Evolutionary conservation across 768 basidiomycete genomes (phyloP).

Genomic region (Naematelia aurantialba): DNA sequence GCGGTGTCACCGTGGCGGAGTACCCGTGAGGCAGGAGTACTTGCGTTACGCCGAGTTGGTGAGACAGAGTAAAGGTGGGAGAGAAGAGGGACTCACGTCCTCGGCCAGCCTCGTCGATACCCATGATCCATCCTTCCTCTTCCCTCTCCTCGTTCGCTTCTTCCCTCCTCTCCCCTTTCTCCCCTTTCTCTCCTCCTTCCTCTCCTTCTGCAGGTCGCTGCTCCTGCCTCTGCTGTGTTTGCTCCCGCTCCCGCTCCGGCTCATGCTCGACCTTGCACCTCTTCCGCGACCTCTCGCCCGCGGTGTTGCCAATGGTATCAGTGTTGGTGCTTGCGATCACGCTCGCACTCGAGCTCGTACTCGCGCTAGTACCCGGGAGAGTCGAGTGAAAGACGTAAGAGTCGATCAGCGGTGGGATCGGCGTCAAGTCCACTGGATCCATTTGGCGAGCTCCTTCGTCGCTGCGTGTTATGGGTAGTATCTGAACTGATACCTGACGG

Average conservation of each 20-base stretch:
- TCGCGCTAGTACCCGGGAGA: constrained; percentile 13
- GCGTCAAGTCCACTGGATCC: constrained; percentile 37
- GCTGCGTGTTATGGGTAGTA: too few species aligned
- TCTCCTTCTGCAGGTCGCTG: too few species aligned
- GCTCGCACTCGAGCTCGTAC: too few species aligned
- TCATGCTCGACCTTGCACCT: too few species aligned
- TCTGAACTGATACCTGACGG: too few species aligned
- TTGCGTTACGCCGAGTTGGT: not conserved
- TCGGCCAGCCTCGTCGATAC: constrained; percentile 97
- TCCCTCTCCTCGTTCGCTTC: not conserved
- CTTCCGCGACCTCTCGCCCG: too few species aligned
- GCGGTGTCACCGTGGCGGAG: too few species aligned
- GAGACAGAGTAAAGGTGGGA: not conserved
- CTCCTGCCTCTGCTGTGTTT: not conserved
- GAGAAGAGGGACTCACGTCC: constrained; percentile 57
- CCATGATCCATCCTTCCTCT: constrained; percentile 73
- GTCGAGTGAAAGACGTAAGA: constrained; percentile 43
- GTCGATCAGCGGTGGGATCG: constrained; percentile 33
- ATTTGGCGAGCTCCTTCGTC: constrained; percentile 9
- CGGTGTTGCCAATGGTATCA: not conserved
- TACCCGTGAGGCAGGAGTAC: too few species aligned
- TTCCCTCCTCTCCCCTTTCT: not conserved
- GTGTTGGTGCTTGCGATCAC: too few species aligned
- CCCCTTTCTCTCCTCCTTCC: too few species aligned
- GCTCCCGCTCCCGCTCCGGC: not conserved